Evolutionary conservation across 306 rosid genomes (phyloP).

Genomic region (Cucurbita pepo): DNA sequence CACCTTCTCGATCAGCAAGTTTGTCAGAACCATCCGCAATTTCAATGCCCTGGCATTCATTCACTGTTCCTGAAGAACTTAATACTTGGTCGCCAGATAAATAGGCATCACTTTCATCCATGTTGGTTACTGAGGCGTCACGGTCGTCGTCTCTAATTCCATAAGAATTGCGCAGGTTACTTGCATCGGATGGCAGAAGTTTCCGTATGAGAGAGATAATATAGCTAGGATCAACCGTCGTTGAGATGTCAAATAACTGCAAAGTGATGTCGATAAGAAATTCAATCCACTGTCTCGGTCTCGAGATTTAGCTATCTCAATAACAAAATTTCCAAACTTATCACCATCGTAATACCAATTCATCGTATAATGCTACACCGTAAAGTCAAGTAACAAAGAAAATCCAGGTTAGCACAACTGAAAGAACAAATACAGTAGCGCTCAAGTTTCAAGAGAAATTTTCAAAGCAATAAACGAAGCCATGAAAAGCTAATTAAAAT

Average conservation of each 20-base stretch:
- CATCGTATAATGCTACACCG: not conserved
- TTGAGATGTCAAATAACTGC: slow-evolving; percentile 78
- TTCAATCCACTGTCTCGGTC: not conserved
- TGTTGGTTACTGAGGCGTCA: not conserved
- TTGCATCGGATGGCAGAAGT: slow-evolving; percentile 40
- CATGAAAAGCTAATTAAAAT: not conserved
- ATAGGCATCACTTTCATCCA: slow-evolving; percentile 17
- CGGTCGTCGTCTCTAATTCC: slow-evolving; percentile 9
- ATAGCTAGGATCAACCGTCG: slow-evolving; percentile 88
- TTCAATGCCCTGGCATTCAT: slow-evolving; percentile 25
- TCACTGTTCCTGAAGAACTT: not conserved
- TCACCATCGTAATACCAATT: not conserved
- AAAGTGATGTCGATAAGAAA: not conserved
- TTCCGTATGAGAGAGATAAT: slow-evolving; percentile 76
- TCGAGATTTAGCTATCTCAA: not conserved
- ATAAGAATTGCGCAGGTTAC: not conserved
- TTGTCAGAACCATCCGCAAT: slow-evolving; percentile 23
- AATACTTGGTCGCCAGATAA: not conserved
- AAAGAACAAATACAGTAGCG: not conserved
- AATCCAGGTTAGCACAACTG: not conserved
- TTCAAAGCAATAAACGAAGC: not conserved
- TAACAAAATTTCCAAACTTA: not conserved
- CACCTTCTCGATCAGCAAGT: slow-evolving; percentile 12
- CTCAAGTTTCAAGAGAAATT: not conserved
- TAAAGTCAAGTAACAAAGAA: not conserved